A percentile compares a stretch with the other conserved stretches of the same genome.
phyloP scores from a whole-genome alignment of 163 green algal genomes.

The Volvox carteri region DNA sequence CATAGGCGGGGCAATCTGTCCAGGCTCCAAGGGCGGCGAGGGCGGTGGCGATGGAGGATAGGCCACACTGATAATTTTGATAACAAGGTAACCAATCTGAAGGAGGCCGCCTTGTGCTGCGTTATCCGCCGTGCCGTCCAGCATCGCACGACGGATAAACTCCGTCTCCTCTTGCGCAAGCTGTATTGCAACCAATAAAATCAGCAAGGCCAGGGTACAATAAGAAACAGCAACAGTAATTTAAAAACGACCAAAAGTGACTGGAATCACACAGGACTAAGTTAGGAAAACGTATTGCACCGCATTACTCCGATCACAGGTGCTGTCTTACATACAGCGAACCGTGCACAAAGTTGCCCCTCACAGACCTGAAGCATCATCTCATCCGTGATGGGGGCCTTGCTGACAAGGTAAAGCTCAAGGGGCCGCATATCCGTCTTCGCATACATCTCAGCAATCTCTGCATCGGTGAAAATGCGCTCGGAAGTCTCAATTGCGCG shows the following conservation, averaged over 20 bases:
- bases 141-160: background rate
- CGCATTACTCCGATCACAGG: background rate
- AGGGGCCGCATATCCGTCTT: background rate
- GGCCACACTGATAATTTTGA: background rate
- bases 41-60: constrained; percentile 18
- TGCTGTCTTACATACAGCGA: background rate
- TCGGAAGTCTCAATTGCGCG: constrained; percentile 7
- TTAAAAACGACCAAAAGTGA: no score
- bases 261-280: no score
- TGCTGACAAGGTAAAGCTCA: background rate
- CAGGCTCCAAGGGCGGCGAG: background rate
- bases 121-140: no score
- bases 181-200: background rate
- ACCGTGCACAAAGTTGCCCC: background rate
- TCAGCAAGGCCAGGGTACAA: background rate
- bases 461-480: background rate
- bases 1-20: background rate
- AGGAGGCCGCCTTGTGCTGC: background rate
- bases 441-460: background rate
- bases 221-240: background rate
- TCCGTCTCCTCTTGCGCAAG: background rate
- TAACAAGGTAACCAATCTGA: constrained; percentile 3
- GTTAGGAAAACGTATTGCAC: background rate
- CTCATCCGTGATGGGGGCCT: background rate
- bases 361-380: background rate